These are phyloP conservation scores for Lepiota subincarnata DNA, from an alignment of 768 basidiomycete species.

Conservation along the genomic window DNA sequence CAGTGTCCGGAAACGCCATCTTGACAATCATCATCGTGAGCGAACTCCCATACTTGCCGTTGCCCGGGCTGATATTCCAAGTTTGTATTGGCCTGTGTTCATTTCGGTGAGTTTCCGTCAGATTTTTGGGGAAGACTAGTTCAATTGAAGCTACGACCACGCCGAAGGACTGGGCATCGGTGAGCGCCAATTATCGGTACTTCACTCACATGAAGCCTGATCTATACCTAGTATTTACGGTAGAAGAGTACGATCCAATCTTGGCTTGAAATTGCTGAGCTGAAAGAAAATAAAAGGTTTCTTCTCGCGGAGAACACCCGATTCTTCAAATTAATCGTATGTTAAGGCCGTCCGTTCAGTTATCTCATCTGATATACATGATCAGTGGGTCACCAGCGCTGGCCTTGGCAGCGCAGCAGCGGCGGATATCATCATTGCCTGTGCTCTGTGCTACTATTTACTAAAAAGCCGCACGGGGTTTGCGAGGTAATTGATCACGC, in stretches of 20 bases:
- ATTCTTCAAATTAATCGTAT: constrained; percentile 33
- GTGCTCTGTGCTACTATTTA: constrained; percentile 44
- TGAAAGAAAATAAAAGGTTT: constrained; percentile 23
- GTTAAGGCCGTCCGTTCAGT: constrained; percentile 12
- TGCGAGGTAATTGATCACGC: constrained; percentile 25
- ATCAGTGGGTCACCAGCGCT: constrained; percentile 48
- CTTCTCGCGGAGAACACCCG: constrained; percentile 27
- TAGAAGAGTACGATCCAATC: constrained; percentile 33
- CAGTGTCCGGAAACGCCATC: constrained; percentile 42
- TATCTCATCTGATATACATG: constrained; percentile 27
- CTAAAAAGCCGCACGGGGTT: constrained; percentile 46
- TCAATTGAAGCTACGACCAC: neutral
- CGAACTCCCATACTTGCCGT: neutral
- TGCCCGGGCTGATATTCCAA: constrained; percentile 14
- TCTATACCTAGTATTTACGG: constrained; percentile 36
- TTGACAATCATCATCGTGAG: constrained; percentile 41
- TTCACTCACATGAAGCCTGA: constrained; percentile 1
- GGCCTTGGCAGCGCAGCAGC: constrained; percentile 46
- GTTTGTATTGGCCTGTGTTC: constrained; percentile 36
- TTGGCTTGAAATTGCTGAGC: constrained; percentile 1
- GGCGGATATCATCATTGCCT: constrained; percentile 46
- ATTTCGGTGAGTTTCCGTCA: constrained; percentile 34
- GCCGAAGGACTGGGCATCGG: constrained; percentile 37
- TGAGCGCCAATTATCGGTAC: constrained; percentile 18
- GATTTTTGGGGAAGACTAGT: neutral